These are phyloP conservation scores for Datisca glomerata DNA, from an alignment of 306 rosid species.

Conservation along the genomic window DNA sequence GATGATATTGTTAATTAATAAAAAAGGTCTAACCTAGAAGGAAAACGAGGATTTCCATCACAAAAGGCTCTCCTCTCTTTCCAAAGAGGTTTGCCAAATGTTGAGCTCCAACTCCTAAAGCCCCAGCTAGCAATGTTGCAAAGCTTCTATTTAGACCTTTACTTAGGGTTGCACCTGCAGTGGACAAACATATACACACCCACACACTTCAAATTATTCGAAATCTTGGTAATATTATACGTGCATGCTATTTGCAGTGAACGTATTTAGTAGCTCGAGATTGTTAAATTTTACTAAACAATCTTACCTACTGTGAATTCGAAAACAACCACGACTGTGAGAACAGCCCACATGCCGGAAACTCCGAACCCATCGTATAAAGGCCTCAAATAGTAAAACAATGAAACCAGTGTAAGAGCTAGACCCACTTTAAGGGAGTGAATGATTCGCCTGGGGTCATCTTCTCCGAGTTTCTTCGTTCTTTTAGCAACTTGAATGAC, in stretches of 20 bases:
- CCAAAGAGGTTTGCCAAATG: slow-evolving; percentile 54
- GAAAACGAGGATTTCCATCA: slow-evolving; percentile 67
- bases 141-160: slow-evolving; percentile 69
- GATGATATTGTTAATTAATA: neutral
- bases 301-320: slow-evolving; percentile 78
- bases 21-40: slow-evolving; percentile 25
- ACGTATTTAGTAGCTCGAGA: no score
- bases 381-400: slow-evolving; percentile 58
- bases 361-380: slow-evolving; percentile 76
- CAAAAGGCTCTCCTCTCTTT: slow-evolving; percentile 44
- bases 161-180: slow-evolving; percentile 71
- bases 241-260: no score
- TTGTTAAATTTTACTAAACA: neutral
- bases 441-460: slow-evolving; percentile 72
- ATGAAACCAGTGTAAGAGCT: slow-evolving; percentile 83
- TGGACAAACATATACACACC: neutral
- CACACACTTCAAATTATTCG: no score
- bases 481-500: slow-evolving; percentile 17
- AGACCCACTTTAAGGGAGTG: slow-evolving; percentile 91
- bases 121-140: slow-evolving; percentile 73
- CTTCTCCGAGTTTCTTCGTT: slow-evolving; percentile 50
- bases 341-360: slow-evolving; percentile 87
- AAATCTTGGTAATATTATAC: no score
- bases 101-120: slow-evolving; percentile 68
- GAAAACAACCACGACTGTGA: slow-evolving; percentile 76